Conservation (phyloP, 257 asterid genomes). For the Plantago elongata region DNA sequence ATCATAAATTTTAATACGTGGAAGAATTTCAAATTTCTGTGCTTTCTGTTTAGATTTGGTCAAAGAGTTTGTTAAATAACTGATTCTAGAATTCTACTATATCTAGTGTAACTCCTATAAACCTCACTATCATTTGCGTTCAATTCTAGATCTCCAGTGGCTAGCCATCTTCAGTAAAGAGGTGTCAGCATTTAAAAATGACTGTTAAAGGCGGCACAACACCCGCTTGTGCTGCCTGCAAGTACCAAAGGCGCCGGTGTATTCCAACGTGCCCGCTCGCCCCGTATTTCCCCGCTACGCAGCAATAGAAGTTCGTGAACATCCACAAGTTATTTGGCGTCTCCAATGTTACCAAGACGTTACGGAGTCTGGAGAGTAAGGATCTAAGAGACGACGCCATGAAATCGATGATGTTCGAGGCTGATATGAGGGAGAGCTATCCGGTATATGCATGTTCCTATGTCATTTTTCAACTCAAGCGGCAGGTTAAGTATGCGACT, state of each 20-base stretch:
- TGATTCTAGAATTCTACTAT: too few relatives aligned
- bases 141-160: too few relatives aligned
- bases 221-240: slow-evolving; percentile 84
- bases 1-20: too few relatives aligned
- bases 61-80: too few relatives aligned
- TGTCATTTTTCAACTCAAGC: slow-evolving; percentile 29
- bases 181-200: slow-evolving; percentile 16
- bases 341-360: slow-evolving; percentile 37
- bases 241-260: slow-evolving; percentile 59
- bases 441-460: slow-evolving; percentile 50
- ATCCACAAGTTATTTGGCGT: slow-evolving; percentile 72
- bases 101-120: too few relatives aligned
- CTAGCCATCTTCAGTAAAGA: too few relatives aligned
- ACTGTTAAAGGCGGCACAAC: slow-evolving; percentile 43
- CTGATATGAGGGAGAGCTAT: slow-evolving; percentile 44
- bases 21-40: too few relatives aligned
- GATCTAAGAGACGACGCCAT: slow-evolving; percentile 53
- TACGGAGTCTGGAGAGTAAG: slow-evolving; percentile 15
- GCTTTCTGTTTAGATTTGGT: too few relatives aligned
- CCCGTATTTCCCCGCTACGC: slow-evolving; percentile 56
- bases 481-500: slow-evolving; percentile 14
- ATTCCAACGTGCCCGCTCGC: slow-evolving; percentile 51
- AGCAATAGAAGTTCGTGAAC: slow-evolving; percentile 42
- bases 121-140: too few relatives aligned
- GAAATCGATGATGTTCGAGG: slow-evolving; percentile 61